A percentile compares a stretch with the other conserved stretches of the same genome.
These are phyloP conservation scores for Drechslerella dactyloides DNA, from an alignment of 2,329 filamentous ascomycete genomes.

Conservation along the genomic window DNA sequence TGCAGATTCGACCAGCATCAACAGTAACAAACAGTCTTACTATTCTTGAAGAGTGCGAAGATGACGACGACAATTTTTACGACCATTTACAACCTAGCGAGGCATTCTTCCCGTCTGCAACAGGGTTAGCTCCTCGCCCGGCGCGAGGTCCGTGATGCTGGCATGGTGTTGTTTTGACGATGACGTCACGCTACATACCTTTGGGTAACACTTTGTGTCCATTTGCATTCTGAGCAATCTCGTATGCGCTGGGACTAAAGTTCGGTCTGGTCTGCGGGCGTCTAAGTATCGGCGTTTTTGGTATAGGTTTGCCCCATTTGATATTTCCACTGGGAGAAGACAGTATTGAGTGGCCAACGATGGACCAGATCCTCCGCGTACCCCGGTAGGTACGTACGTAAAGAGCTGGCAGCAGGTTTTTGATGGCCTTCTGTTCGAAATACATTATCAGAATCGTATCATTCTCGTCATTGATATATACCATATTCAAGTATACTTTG, in stretches of 20 bases:
- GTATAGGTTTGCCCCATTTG: not conserved
- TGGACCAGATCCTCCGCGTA: too few relatives aligned
- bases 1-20: slow-evolving; percentile 21
- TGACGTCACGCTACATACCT: not conserved
- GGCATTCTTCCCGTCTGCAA: slow-evolving; percentile 44
- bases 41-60: slow-evolving; percentile 40
- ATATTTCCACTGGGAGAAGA: too few relatives aligned
- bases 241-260: too few relatives aligned
- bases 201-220: not conserved
- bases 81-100: slow-evolving; percentile 49
- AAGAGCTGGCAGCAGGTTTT: too few relatives aligned
- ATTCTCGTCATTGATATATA: too few relatives aligned
- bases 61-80: slow-evolving; percentile 50
- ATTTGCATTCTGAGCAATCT: too few relatives aligned
- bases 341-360: too few relatives aligned
- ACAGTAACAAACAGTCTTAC: slow-evolving; percentile 18
- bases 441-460: too few relatives aligned
- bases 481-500: too few relatives aligned
- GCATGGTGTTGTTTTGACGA: not conserved
- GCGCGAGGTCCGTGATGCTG: not conserved
- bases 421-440: too few relatives aligned
- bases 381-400: too few relatives aligned
- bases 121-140: slow-evolving; percentile 34
- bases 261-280: not conserved
- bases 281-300: not conserved